Evolutionary conservation across 1,284 basidiomycete species (phyloP), one percentile per base, ranked within the genome.

Genomic region (Neotropicomus parvogracilis): DNA sequence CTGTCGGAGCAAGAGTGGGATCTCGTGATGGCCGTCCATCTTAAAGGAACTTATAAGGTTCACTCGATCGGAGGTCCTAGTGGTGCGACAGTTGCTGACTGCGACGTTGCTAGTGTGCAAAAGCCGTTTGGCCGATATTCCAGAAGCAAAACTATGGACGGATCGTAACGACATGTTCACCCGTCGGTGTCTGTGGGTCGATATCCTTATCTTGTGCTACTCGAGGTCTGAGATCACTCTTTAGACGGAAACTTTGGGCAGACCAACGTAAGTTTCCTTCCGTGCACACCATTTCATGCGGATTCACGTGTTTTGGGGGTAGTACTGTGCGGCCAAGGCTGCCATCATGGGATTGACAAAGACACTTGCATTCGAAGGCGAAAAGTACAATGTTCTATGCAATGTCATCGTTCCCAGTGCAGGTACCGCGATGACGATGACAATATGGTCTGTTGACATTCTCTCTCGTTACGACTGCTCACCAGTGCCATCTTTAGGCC

Each of bases 91-190:
- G 11, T 28, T 13, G 19, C 38, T 60, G 34, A 65, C 6, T 9
- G 11, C 14, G 6, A 20, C 2, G 7, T n/a, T n/a, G n/a, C 3
- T 31, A 90, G 85, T 91, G 89, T 60, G 87, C 84, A 48, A 92
- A 97, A 67, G 95, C 95, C 12, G 90, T 92, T 31, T 99, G 95
- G 97, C 94, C 95, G 4, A 77, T 93, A 63, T 97, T 99, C 80
- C 86, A 90, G 70, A 89, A 95, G 73, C 97, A 99, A 67, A 95
- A 94, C 72, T 98, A 88, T 66, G 95, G 97, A 28, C 85, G 97
- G 49, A 95, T 99, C 63, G 79, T 99, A 49, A 97, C 91, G 45
- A 98, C 95, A 24, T 83, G 86, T 50, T 98, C 95, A 6, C 85
- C 88, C 65, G 92, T 95, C 48, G 95, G 95, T 54, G 85, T 97